Evolutionary conservation across 352 stramenopile species (phyloP).

Genomic region (Plasmopara halstedii): DNA sequence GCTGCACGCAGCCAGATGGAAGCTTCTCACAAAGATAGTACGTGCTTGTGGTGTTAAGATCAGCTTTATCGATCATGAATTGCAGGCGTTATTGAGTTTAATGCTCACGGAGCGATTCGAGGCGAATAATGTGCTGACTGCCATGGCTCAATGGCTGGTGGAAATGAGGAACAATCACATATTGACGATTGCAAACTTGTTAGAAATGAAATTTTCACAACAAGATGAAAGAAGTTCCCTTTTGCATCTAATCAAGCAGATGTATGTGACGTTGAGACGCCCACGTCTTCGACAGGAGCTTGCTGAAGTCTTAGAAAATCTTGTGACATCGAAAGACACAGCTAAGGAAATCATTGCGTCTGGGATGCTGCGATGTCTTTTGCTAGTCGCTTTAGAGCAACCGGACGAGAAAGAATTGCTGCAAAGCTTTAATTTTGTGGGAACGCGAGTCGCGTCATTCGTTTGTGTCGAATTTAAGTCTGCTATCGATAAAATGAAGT

Average conservation of each 20-base stretch:
- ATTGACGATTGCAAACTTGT: neutral
- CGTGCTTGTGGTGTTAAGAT: neutral
- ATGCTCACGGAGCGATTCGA: slow-evolving; percentile 27
- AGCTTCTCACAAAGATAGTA: slow-evolving; percentile 13
- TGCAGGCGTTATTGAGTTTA: slow-evolving; percentile 16
- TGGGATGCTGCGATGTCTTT: slow-evolving; percentile 31
- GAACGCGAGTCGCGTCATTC: slow-evolving; percentile 16
- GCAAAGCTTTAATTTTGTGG: slow-evolving; percentile 13
- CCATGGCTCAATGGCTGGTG: slow-evolving; percentile 34
- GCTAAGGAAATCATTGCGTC: slow-evolving; percentile 36
- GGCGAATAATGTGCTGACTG: slow-evolving; percentile 24
- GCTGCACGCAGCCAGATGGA: slow-evolving; percentile 21
- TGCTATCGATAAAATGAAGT: neutral
- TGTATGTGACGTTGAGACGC: slow-evolving; percentile 57
- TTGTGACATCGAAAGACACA: slow-evolving; percentile 35
- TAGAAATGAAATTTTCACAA: slow-evolving; percentile 7
- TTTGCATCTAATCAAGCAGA: slow-evolving; percentile 58
- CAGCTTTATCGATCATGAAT: slow-evolving; percentile 3
- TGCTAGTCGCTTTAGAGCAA: slow-evolving; percentile 39
- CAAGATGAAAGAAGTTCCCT: slow-evolving; percentile 14
- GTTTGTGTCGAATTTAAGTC: slow-evolving; percentile 15
- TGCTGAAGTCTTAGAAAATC: slow-evolving; percentile 18
- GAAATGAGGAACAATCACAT: slow-evolving; percentile 6
- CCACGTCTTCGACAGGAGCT: slow-evolving; percentile 22
- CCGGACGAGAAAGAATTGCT: slow-evolving; percentile 4